Evolutionary conservation across 139 green algal genomes (phyloP), one percentile per base, ranked within the genome.

Genomic region (Trebouxia sp.): DNA sequence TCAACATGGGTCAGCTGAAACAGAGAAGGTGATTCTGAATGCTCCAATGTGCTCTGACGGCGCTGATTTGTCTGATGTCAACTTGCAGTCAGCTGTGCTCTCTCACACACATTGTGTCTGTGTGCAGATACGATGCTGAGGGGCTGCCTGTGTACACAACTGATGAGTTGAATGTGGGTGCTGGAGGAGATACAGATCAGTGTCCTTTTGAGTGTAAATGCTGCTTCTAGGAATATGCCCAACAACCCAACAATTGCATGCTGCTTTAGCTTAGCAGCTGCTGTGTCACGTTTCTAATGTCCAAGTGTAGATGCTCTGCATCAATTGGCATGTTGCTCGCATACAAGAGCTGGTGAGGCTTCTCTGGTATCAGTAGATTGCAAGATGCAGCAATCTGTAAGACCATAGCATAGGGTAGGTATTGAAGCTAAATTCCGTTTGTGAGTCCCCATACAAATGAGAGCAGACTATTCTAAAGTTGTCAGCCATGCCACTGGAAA

Each of bases 151-250:
- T 85, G 8, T 85, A 85, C 65, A 67, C 75, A 70, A 17, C 65
- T 20, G 65, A 82, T 4, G 81, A 85, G 39, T 42, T 85, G 15
- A 75, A 80, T 41, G 28, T 82, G 41, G 65, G 76, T 1, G 69
- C 76, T 55, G 81, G 81, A 11, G 81, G 75, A 35, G 42, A 79
- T 26, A 85, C 81, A 26, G 56, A 58, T 28, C 17, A 74, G 1
- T 85, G 81, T 45, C 81, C 81, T 17, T 85, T 85, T 65, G 75
- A 85, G 38, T 85, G 81, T 24, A 43, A 79, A 37, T 85, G 81
- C 50, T 85, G 81, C 66, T 85, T 80, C 30, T 85, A 43, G 78
- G 53, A 10, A 17, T 47, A 26, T 39, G 35, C 10, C 17, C n/a
- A 5, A n/a, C 3, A 30, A 7, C 28, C 17, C 66, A 47, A n/a